A percentile compares a stretch with the other conserved stretches of the same genome.
Evolutionary conservation across 441 rosid species (phyloP).

Genomic region (Syzygium malaccense): DNA sequence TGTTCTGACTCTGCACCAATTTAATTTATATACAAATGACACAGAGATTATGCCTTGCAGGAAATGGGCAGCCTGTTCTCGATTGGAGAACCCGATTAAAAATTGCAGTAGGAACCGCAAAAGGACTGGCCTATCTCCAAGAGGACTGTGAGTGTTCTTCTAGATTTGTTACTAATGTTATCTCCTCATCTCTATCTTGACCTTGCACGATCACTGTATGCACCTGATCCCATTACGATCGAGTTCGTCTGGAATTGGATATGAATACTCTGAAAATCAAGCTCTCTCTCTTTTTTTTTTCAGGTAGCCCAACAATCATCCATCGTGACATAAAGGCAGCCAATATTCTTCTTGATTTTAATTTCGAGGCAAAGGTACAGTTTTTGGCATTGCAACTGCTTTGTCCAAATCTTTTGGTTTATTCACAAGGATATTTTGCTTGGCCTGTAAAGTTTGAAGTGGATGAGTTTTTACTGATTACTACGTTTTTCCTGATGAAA

Average conservation of each 20-base stretch:
- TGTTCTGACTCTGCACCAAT: background rate
- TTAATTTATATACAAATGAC: background rate
- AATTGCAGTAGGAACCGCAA: slow-evolving; percentile 54
- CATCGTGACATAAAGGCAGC: slow-evolving; percentile 14
- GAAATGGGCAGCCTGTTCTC: slow-evolving; percentile 26
- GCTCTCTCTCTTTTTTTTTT: background rate
- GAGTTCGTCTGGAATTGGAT: background rate
- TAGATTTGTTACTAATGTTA: background rate
- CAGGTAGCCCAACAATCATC: slow-evolving; percentile 14
- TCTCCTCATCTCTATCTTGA: background rate
- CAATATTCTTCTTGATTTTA: slow-evolving; percentile 10
- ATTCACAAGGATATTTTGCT: background rate
- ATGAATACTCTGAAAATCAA: background rate
- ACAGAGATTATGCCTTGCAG: slow-evolving; percentile 20
- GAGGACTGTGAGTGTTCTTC: slow-evolving; percentile 9
- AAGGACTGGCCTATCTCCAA: slow-evolving; percentile 46
- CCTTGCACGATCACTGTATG: background rate
- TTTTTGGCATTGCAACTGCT: background rate
- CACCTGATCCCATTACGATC: background rate
- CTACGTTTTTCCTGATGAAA: background rate
- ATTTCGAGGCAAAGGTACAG: slow-evolving; percentile 13
- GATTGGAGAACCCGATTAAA: slow-evolving; percentile 41
- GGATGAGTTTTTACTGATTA: background rate
- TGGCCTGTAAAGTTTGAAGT: background rate
- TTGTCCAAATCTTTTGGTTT: background rate